Conservation (phyloP, 176 grass and related monocot genomes). For the Zizania latifolia region DNA sequence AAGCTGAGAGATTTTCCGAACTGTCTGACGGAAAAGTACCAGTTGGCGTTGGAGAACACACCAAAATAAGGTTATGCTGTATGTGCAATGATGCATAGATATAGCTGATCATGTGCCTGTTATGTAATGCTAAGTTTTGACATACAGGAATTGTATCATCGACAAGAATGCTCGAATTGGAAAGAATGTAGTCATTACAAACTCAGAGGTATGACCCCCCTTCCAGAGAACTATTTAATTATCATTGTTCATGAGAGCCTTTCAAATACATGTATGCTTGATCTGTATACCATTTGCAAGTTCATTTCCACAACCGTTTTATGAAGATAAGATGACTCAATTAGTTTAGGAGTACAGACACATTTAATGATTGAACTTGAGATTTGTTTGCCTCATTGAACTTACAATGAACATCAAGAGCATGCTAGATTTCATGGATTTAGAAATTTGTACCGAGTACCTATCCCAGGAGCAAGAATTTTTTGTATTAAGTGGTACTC, state of each 20-base stretch:
- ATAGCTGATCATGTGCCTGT: neutral
- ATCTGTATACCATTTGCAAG: neutral
- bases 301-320: neutral
- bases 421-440: neutral
- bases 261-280: neutral
- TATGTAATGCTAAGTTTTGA: constrained; percentile 4
- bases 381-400: neutral
- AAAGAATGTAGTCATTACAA: constrained; percentile 60
- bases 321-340: neutral
- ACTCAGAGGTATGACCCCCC: constrained; percentile 44
- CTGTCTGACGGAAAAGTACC: constrained; percentile 58
- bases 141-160: constrained; percentile 63
- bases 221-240: neutral
- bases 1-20: constrained; percentile 54
- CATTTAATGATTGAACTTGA: neutral
- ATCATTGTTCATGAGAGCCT: neutral
- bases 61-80: constrained; percentile 50
- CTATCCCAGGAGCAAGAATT: neutral
- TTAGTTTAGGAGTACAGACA: no score
- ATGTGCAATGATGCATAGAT: constrained; percentile 10
- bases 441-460: neutral
- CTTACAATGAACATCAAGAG: neutral
- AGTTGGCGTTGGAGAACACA: constrained; percentile 66
- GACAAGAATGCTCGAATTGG: constrained; percentile 85
- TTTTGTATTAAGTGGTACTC: neutral